Conservation (phyloP, 169 alveolate genomes). For the Cryptosporidium meleagridis region DNA sequence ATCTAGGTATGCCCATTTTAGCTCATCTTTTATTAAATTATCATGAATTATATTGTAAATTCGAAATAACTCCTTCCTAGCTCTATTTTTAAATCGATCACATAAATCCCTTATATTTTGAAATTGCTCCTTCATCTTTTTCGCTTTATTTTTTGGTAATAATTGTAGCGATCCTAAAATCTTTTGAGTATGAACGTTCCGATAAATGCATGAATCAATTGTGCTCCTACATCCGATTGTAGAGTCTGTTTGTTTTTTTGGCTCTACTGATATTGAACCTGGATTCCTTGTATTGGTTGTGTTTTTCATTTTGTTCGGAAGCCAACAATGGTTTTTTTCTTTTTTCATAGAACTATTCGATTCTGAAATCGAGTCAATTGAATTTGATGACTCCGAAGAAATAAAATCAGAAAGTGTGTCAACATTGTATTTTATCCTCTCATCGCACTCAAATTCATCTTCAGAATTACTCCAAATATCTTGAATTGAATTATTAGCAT, state of each 20-base stretch:
- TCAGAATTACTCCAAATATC: slow-evolving; percentile 73
- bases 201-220: slow-evolving; percentile 66
- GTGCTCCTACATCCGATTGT: slow-evolving; percentile 68
- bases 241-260: slow-evolving; percentile 25
- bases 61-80: slow-evolving; percentile 64
- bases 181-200: slow-evolving; percentile 63
- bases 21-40: slow-evolving; percentile 43
- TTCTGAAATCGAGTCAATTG: neutral
- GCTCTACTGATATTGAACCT: neutral
- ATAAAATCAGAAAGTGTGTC: slow-evolving; percentile 68
- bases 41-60: slow-evolving; percentile 60
- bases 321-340: slow-evolving; percentile 7
- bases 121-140: slow-evolving; percentile 67
- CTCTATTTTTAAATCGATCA: slow-evolving; percentile 41
- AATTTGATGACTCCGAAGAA: slow-evolving; percentile 49
- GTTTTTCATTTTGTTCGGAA: neutral
- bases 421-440: neutral
- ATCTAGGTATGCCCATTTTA: slow-evolving; percentile 71
- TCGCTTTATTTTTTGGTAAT: slow-evolving; percentile 37
- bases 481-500: slow-evolving; percentile 5
- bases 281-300: neutral
- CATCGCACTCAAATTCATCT: slow-evolving; percentile 31
- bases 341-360: neutral
- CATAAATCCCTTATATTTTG: slow-evolving; percentile 56
- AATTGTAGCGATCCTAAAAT: slow-evolving; percentile 49